Base-by-base conservation (phyloP, 1,284 basidiomycete species). In the Leccinum laetum region DNA sequence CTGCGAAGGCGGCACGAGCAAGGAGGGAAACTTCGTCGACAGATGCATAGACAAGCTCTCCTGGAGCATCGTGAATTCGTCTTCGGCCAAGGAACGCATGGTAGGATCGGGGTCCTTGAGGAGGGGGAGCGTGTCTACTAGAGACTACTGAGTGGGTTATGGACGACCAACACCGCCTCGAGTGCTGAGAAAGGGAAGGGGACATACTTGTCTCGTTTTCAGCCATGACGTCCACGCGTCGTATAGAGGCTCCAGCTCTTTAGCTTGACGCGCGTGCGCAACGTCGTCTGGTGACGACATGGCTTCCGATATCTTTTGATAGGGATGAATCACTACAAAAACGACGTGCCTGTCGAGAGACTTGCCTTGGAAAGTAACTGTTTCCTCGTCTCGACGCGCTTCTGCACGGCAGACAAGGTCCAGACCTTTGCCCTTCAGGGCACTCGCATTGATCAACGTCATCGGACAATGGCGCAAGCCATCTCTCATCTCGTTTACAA, bases 101-200 rank as follows among this genome's bases (percentile, higher is more conserved):
- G 85, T 81, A 2, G 86, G 83, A 72, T 98, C 96, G 0, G 90
- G 81, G 72, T 95, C 93, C n/a, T 82, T 75, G 1, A 95, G 83
- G 2, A 94, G 84, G 0, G 82, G 74, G 4, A 81, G 72, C 0
- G 89, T 88, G 67, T 92, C 91, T 68, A 85, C 74, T 14, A 93
- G 78, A 58, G 87, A 83, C 91, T 94, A 83, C 79, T 82, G 66
- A 64, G 52, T 57, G 53, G 63, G 55, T 71, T 64, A 61, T 69
- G 62, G 56, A 67, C 63, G 64, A 46, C 7, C 18, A 65, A 55
- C 9, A 14, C 10, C 2, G 5, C 16, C 60, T 4, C 9, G 46
- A 37, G 46, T 2, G 53, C 1, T 3, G 18, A 3, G 11, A 44
- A 21, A 52, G 18, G 60, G 59, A 58, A 26, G 16, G 4, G 5